These are phyloP conservation scores for Diaporthe humulicola DNA, from an alignment of 2,329 filamentous ascomycete genomes.

Conservation along the genomic window DNA sequence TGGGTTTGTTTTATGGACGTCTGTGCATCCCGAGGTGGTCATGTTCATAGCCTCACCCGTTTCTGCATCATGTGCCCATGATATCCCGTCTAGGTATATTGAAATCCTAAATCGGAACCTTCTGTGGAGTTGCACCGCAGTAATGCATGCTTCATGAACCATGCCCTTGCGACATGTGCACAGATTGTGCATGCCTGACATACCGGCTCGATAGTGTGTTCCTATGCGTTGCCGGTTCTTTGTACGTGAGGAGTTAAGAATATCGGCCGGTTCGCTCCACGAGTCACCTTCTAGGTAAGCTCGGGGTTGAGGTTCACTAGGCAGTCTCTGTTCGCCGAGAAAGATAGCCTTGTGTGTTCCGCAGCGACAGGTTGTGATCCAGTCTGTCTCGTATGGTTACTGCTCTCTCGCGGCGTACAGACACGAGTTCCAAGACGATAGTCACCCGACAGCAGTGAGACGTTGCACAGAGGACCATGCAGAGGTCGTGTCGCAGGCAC, in stretches of 20 bases:
- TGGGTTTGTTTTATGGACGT: neutral
- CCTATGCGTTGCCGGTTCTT: neutral
- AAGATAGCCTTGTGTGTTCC: neutral
- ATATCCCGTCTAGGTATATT: neutral
- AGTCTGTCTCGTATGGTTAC: neutral
- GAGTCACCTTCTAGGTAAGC: neutral
- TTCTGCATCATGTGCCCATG: neutral
- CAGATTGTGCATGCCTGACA: neutral
- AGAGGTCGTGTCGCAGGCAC: neutral
- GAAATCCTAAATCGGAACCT: neutral
- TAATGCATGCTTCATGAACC: neutral
- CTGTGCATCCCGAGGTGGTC: neutral
- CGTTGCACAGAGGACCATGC: neutral
- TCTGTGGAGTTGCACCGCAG: constrained; percentile 10
- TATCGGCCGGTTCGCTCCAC: neutral
- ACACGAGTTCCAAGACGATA: constrained; percentile 1
- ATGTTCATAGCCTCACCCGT: neutral
- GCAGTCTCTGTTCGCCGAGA: neutral
- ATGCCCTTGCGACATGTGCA: neutral
- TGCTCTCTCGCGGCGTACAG: neutral
- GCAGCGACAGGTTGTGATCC: neutral
- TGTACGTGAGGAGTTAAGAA: neutral
- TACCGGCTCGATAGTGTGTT: neutral
- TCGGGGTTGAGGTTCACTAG: neutral
- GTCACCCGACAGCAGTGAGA: constrained; percentile 23